Conservation (phyloP, 2,329 filamentous ascomycete species). For the Cladobotryum protrusum region DNA sequence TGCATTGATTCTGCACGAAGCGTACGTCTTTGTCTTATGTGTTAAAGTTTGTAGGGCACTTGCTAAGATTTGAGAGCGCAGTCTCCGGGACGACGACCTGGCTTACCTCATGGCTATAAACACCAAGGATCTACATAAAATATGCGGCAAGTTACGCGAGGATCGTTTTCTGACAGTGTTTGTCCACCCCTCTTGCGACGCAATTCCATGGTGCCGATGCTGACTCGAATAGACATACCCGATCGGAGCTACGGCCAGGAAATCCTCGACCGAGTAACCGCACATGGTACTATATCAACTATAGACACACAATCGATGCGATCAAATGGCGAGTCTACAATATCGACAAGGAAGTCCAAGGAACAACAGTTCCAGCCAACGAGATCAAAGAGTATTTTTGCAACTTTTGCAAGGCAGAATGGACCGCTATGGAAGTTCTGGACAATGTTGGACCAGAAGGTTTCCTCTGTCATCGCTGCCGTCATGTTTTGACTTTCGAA, state of each 20-base stretch:
- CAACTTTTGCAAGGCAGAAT: constrained; percentile 72
- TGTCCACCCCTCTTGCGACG: constrained; percentile 21
- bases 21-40: constrained; percentile 44
- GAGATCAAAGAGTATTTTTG: constrained; percentile 94
- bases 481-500: constrained; percentile 56
- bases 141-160: constrained; percentile 78
- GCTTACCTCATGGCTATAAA: constrained; percentile 83
- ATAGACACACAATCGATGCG: constrained; percentile 87
- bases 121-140: constrained; percentile 83
- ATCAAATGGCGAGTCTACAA: constrained; percentile 92
- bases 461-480: constrained; percentile 80
- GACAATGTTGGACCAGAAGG: constrained; percentile 65
- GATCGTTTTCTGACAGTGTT: constrained; percentile 81
- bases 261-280: constrained; percentile 75
- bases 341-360: constrained; percentile 83
- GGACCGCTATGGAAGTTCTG: constrained; percentile 83
- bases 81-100: constrained; percentile 83
- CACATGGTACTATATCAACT: constrained; percentile 97
- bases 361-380: constrained; percentile 67
- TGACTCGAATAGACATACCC: constrained; percentile 51
- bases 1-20: constrained; percentile 76
- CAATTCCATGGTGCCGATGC: constrained; percentile 11
- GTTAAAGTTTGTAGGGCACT: constrained; percentile 26
- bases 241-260: constrained; percentile 72
- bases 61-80: constrained; percentile 69